Base-by-base conservation (phyloP, 2,329 filamentous ascomycete genomes). In the Alternaria sp. region DNA sequence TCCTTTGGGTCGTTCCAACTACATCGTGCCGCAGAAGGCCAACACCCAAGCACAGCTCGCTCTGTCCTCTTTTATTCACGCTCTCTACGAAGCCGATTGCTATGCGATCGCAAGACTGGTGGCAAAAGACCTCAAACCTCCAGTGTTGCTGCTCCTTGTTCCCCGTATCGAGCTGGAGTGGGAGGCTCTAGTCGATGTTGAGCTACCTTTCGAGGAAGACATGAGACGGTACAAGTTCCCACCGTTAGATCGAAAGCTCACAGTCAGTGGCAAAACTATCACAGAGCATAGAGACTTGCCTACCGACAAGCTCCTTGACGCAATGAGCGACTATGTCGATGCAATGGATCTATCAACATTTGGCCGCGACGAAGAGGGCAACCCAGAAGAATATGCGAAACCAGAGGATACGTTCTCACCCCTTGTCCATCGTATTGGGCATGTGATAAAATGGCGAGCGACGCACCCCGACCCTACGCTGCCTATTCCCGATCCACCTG, bases 251-350 rank as follows among this genome's bases (percentile, higher is more conserved):
- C 91, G 88, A 65, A 91, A 98, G 26, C 83, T 97, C 63, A 97
- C 94, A 0, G 87, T 96, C n/a, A 93, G 90, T 11, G 95, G 95
- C 1, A 92, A 92, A 67, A 86, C 87, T 9, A 83, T 97, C 53
- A 92, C 88, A 11, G 89, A 95, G 71, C 94, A 99, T 73, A 90
- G 93, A 37, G 90, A 96, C 63, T 84, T 99, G 2, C 96, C 96
- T 0, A 90, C 84, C 10, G 86, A 92, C 3, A 88, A 92, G 30
- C 85, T 99, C 23, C 86, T 88, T 58, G 83, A 90, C 53, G 91
- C 93, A 1, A 98, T 99, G 94, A 91, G 90, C 77, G 89, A 93
- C 67, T 98, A 95, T 71, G 93, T 99, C 8, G 93, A 98, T 77
- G 89, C 88, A 8, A 97, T 99, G 95, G 94, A 97, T 73, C 83